Percentiles rank a stretch among this genome's conserved stretches.
Evolutionary conservation across 2,329 filamentous ascomycete genomes (phyloP).

Genomic region (Colletotrichum higginsianum): DNA sequence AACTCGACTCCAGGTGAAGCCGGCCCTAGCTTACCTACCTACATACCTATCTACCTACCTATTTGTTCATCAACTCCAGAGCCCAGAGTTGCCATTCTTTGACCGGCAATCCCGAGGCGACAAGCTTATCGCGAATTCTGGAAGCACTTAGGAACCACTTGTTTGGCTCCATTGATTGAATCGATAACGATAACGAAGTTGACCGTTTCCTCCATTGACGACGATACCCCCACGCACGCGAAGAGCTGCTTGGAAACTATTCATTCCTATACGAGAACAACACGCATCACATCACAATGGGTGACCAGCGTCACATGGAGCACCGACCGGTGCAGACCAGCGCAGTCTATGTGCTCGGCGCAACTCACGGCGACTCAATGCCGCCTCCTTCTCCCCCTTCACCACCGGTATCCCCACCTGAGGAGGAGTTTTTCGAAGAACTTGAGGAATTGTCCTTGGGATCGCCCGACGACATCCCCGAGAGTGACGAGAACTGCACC

Average conservation of each 20-base stretch:
- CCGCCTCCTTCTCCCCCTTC: conserved; percentile 68
- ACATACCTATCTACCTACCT: too few species aligned
- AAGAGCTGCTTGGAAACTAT: too few species aligned
- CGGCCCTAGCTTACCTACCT: background rate
- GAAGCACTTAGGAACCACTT: background rate
- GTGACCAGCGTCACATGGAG: conserved; percentile 44
- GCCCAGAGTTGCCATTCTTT: background rate
- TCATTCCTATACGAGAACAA: background rate
- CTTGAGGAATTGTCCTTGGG: conserved; percentile 42
- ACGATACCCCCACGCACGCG: background rate
- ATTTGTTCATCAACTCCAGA: conserved; percentile 1
- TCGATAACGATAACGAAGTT: conserved; percentile 28
- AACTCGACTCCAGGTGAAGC: conserved; percentile 32
- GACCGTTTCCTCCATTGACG: conserved; percentile 9
- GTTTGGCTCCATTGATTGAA: background rate
- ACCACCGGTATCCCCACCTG: conserved; percentile 47
- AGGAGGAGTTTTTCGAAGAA: conserved; percentile 36
- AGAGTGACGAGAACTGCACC: conserved; percentile 42
- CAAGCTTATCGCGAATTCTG: conserved; percentile 7
- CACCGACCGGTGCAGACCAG: conserved; percentile 66
- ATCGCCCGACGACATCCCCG: conserved; percentile 40
- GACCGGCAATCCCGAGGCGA: background rate
- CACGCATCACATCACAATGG: conserved; percentile 25
- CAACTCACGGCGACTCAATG: conserved; percentile 54
- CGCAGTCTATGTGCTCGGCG: conserved; percentile 63